These are phyloP conservation scores for Alopecurus myosuroides DNA, from an alignment of 176 grass and related monocot genomes.

Conservation along the genomic window DNA sequence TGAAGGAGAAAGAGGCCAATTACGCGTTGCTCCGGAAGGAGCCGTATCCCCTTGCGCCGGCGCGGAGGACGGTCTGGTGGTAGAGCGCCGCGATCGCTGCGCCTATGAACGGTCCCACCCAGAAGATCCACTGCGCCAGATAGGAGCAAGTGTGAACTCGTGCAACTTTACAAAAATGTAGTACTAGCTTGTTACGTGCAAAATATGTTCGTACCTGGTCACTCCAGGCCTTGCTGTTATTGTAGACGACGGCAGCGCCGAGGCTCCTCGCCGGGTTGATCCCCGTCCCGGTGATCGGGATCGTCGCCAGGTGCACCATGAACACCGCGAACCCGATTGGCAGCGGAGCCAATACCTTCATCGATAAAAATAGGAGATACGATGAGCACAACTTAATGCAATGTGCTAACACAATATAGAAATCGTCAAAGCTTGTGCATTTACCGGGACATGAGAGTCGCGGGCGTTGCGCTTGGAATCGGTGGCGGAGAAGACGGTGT, in stretches of 20 bases:
- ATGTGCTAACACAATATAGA: background rate
- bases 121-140: conserved; percentile 67
- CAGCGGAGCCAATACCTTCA: conserved; percentile 42
- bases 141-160: background rate
- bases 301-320: conserved; percentile 48
- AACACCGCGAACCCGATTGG: conserved; percentile 48
- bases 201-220: conserved; percentile 20
- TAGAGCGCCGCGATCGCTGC: conserved; percentile 60
- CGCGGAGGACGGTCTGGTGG: conserved; percentile 70
- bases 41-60: conserved; percentile 41
- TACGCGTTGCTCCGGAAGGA: conserved; percentile 55
- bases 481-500: conserved; percentile 95
- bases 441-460: conserved; percentile 73
- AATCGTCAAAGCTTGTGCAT: background rate
- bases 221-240: conserved; percentile 34
- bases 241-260: conserved; percentile 35
- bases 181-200: background rate
- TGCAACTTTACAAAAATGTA: too few species aligned
- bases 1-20: background rate
- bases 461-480: conserved; percentile 83
- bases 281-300: conserved; percentile 47
- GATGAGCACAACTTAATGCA: background rate
- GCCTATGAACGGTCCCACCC: conserved; percentile 63
- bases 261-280: conserved; percentile 56
- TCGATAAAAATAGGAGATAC: background rate